Base-by-base conservation (phyloP, 2,329 filamentous ascomycete species). In the Corinectria fuckeliana region DNA sequence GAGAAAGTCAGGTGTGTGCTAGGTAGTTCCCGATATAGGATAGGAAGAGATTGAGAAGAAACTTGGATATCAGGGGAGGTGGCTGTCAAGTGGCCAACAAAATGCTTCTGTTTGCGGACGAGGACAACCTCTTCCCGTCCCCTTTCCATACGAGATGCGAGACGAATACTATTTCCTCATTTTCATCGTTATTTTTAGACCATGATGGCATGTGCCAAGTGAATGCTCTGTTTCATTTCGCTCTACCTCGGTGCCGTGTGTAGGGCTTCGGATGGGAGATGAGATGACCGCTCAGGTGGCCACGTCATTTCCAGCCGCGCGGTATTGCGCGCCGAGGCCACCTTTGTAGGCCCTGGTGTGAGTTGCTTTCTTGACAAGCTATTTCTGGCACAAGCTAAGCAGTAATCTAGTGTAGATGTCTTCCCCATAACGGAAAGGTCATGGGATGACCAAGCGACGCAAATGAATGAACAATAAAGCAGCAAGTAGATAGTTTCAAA, bases 161-260 rank as follows among this genome's bases (percentile, higher is more conserved):
- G 60, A 69, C 60, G 53, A 69, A 64, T 69, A 66, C 48, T 61
- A 61, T 67, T 62, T 55, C 61, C 34, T n/a, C n/a, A n/a, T n/a
- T n/a, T 65, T 67, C 63, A 52, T 57, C 41, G 58, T 50, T 64
- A 64, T 54, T 11, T 51, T 49, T 32, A 50, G 16, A 6, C 28
- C 7, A 49, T 41, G 20, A 56, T 55, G 16, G 23, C 7, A 36
- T 51, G 48, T 26, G 54, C 44, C 38, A 7, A 25, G 50, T 41
- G 16, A 49, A 49, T 34, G 30, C 21, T 26, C 25, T 47, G 56
- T 59, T 50, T 59, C 50, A 55, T 45, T 26, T 16, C 14, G 10
- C n/a, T 14, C 26, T 25, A 30, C 11, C n/a, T 30, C 1, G 23
- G 36, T 45, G 23, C 38, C 30, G 26, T 50, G 23, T 5, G 30